Evolutionary conservation across 768 basidiomycete species (phyloP).

Genomic region (Ramaria sp.): DNA sequence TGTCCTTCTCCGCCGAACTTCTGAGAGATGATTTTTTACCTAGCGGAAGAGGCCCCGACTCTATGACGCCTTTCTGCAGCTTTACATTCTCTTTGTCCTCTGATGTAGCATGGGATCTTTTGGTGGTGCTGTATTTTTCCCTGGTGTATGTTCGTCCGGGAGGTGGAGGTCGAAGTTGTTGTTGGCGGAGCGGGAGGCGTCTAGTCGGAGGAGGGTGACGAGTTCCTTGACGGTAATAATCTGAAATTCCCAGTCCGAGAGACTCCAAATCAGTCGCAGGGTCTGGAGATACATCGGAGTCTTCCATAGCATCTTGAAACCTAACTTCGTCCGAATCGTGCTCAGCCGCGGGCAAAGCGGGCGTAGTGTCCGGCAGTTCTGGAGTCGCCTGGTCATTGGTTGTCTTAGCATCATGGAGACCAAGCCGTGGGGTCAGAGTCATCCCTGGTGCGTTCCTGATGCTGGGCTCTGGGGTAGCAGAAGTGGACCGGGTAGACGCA

Average conservation of each 20-base stretch:
- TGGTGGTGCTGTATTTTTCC: not conserved
- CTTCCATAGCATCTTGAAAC: not conserved
- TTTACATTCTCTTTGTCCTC: conserved; percentile 14
- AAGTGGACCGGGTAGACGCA: not conserved
- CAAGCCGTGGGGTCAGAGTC: not conserved
- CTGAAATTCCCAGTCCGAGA: not conserved
- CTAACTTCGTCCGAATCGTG: not conserved
- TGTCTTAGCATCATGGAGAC: not conserved
- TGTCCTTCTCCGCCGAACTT: conserved; percentile 21
- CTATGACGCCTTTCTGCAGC: not conserved
- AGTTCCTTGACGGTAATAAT: not conserved
- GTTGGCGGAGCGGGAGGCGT: not conserved
- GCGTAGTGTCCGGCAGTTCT: not conserved
- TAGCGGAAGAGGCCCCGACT: not conserved
- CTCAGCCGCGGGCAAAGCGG: not conserved
- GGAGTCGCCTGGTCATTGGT: not conserved
- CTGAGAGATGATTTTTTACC: conserved; percentile 32
- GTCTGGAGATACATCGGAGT: not conserved
- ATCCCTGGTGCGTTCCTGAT: not conserved
- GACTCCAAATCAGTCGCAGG: not conserved
- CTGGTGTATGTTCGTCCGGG: not conserved
- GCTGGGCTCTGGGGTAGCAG: not conserved
- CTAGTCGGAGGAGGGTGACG: not conserved
- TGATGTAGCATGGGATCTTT: not conserved
- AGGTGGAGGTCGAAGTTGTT: not conserved